These are phyloP conservation scores for Cystofilobasidium bisporidii DNA, from an alignment of 768 basidiomycete genomes.

Conservation along the genomic window DNA sequence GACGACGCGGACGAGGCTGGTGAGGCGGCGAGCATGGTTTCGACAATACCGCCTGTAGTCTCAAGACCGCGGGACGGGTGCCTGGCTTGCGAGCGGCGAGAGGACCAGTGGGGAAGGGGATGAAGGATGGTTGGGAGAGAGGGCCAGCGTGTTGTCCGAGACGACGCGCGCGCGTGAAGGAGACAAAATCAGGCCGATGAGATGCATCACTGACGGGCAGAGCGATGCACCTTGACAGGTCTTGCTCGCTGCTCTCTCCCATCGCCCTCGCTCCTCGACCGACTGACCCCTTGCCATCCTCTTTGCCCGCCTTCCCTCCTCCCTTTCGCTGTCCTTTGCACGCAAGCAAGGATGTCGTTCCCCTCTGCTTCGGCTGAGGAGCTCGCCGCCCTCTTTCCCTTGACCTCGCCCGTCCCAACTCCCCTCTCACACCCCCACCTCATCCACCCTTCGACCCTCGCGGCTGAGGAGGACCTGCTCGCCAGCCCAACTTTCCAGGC, in stretches of 20 bases:
- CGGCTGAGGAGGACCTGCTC: slow-evolving; percentile 86
- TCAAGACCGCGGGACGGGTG: too few relatives aligned
- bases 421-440: slow-evolving; percentile 69
- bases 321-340: too few relatives aligned
- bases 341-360: too few relatives aligned
- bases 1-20: background rate
- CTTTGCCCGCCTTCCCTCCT: background rate
- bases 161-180: too few relatives aligned
- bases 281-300: background rate
- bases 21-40: background rate
- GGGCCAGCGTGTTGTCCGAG: too few relatives aligned
- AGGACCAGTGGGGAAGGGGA: too few relatives aligned
- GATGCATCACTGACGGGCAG: too few relatives aligned
- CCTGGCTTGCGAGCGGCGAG: too few relatives aligned
- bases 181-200: too few relatives aligned
- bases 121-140: too few relatives aligned
- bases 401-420: slow-evolving; percentile 74
- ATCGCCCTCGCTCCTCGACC: background rate
- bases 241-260: too few relatives aligned
- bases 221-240: too few relatives aligned
- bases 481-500: slow-evolving; percentile 87
- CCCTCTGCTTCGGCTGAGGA: background rate
- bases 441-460: slow-evolving; percentile 62
- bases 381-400: slow-evolving; percentile 58
- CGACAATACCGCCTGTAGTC: background rate